phyloP scores from a whole-genome alignment of 2,329 filamentous ascomycete genomes.

The Hymenoscyphus fructigenus region DNA sequence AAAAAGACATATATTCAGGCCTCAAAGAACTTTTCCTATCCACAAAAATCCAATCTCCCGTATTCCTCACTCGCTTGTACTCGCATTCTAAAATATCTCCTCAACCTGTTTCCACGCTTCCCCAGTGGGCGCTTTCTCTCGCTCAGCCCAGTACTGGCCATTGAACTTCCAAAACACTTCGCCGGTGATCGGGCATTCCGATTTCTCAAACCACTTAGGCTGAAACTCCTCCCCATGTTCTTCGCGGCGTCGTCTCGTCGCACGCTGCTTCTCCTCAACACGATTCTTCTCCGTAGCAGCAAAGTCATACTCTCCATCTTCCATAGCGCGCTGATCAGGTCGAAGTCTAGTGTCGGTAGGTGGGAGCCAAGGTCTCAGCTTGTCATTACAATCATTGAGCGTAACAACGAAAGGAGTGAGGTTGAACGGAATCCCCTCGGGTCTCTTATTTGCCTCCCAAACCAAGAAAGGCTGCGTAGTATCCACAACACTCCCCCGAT shows the following conservation, averaged over 20 bases:
- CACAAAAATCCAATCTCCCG: background rate
- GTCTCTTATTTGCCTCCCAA: slow-evolving; percentile 84
- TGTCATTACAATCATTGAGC: slow-evolving; percentile 87
- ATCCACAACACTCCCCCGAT: slow-evolving; percentile 55
- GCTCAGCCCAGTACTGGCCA: slow-evolving; percentile 80
- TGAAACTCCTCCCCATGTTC: slow-evolving; percentile 75
- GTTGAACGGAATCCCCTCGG: slow-evolving; percentile 89
- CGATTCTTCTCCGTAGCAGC: slow-evolving; percentile 93
- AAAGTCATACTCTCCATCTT: slow-evolving; percentile 94
- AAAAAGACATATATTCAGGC: background rate
- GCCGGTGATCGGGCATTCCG: slow-evolving; percentile 73
- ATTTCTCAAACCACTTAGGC: slow-evolving; percentile 82
- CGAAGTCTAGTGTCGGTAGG: slow-evolving; percentile 92
- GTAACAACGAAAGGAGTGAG: slow-evolving; percentile 94
- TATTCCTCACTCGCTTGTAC: background rate
- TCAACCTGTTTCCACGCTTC: slow-evolving; percentile 37
- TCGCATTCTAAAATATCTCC: slow-evolving; percentile 36
- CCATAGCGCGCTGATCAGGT: slow-evolving; percentile 96
- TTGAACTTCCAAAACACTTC: slow-evolving; percentile 90
- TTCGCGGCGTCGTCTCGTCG: slow-evolving; percentile 71
- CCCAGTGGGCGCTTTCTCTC: slow-evolving; percentile 40
- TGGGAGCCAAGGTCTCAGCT: slow-evolving; percentile 72
- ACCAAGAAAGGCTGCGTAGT: slow-evolving; percentile 81
- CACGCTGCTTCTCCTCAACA: slow-evolving; percentile 87
- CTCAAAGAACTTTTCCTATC: background rate